Evolutionary conservation across 2,329 filamentous ascomycete genomes (phyloP), one percentile per base, ranked within the genome.

Genomic region (Paracamarosporium sp.): DNA sequence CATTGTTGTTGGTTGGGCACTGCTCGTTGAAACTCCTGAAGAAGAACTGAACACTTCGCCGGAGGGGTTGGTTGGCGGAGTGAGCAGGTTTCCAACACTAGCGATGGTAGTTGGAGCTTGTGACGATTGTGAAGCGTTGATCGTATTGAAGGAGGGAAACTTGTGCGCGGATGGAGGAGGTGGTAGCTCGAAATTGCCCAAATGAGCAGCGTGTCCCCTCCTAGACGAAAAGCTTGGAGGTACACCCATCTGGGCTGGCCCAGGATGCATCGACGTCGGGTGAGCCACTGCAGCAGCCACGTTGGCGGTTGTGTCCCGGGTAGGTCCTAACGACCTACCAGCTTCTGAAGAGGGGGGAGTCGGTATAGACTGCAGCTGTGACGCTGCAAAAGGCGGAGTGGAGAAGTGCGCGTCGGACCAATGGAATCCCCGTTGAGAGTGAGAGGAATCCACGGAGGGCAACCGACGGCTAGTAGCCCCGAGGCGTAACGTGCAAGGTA

Each of bases 221-320:
- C 90, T 86, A 75, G 88, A 84, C 66, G 88, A 86, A 74, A 93
- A 88, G 79, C 89, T 90, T 72, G 84, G 82, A 67, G 85, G 82
- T 69, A 82, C 80, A 76, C 83, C 83, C 80, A 88, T 83, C 74
- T 80, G 80, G 76, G 88, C 85, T 72, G 86, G 78, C 72, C 83
- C 82, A 74, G 85, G 80, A 78, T 86, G 83, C 86, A 88, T 89
- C 74, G 83, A 85, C 73, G 83, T 79, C 73, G 83, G 82, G 69
- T 83, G 84, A 69, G 85, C 81, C 72, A 86, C 83, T 68, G 85
- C 83, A 73, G 86, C 82, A 81, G 86, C 86, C 86, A 88, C 83
- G 79, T 81, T 86, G 81, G 76, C 82, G 78, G 79, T 79, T 81
- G 76, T 74, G 76, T 75, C 53, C 71, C 68, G 70, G 69, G 64